Evolutionary conservation across 2,329 filamentous ascomycete genomes (phyloP), one percentile per base, ranked within the genome.

Genomic region (Colletotrichum melonis): DNA sequence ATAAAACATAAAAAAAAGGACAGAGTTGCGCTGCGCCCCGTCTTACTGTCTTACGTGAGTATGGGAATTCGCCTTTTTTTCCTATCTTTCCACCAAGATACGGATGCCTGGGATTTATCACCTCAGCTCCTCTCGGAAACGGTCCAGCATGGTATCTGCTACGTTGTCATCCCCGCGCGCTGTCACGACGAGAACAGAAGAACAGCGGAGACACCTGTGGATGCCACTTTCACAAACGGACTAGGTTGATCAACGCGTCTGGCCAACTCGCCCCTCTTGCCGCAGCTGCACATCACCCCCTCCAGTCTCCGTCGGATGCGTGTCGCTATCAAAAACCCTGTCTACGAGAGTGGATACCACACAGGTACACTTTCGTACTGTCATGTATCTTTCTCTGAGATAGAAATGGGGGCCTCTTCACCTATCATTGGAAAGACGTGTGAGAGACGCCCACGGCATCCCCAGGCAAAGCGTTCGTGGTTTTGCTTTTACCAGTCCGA

Each of bases 221-320:
- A 54, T 32, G 56, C 54, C 28, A 42, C n/a, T 38, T 56, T 65
- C 60, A 60, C n/a, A 73, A 73, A 73, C 5, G 52, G 63, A 26
- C 46, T 63, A 66, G 67, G 69, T 11, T 32, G 68, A 74, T 74
- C 68, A 72, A 42, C 68, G 56, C 52, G 57, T 63, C 69, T 63
- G 58, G 63, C 42, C 49, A 74, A 69, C 42, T 49, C 42, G 42
- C 52, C 68, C 68, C 72, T 72, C 63, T 67, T 54, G 63, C 57
- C 58, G 68, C 69, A 58, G 63, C 68, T 72, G 72, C 68, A 74
- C 72, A 74, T 74, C 72, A 74, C 72, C 69, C 68, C 68, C 63
- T 68, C 56, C 46, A 52, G 71, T 70, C 62, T 62, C 71, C 60
- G 64, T 60, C n/a, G 35, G 35, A 38, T 73, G 60, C 67, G 62